Conservation (phyloP, 2,329 filamentous ascomycete species). For the Aureobasidium sp. region DNA sequence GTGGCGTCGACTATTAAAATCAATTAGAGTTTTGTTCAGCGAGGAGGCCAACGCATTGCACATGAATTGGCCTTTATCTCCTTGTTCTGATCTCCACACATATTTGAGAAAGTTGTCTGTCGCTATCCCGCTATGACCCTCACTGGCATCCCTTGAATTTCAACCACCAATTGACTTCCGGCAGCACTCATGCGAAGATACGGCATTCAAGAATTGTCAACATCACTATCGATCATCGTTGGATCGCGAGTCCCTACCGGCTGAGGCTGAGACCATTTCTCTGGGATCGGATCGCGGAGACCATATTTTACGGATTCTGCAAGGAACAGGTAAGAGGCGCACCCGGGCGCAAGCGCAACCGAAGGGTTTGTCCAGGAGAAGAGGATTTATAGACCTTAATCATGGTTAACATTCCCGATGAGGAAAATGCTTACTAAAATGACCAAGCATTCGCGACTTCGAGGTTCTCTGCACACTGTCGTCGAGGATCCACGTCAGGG, state of each 20-base stretch:
- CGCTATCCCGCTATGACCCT: neutral
- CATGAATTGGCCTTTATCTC: neutral
- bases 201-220: neutral
- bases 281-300: neutral
- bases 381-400: neutral
- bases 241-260: neutral
- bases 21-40: neutral
- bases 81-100: neutral
- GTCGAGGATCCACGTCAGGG: neutral
- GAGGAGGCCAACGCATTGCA: neutral
- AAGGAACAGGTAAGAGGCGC: neutral
- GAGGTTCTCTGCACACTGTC: neutral
- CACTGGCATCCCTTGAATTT: neutral
- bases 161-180: neutral
- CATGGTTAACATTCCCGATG: too few species aligned
- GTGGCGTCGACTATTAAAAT: conserved; percentile 5
- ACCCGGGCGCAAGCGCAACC: neutral
- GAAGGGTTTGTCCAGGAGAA: neutral
- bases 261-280: neutral
- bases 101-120: neutral
- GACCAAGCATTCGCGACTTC: neutral
- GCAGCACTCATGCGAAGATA: neutral
- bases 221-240: neutral
- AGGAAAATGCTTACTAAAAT: too few species aligned
- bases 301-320: neutral